phyloP scores from a whole-genome alignment of 1,284 basidiomycete species.

The Chiua sp. region DNA sequence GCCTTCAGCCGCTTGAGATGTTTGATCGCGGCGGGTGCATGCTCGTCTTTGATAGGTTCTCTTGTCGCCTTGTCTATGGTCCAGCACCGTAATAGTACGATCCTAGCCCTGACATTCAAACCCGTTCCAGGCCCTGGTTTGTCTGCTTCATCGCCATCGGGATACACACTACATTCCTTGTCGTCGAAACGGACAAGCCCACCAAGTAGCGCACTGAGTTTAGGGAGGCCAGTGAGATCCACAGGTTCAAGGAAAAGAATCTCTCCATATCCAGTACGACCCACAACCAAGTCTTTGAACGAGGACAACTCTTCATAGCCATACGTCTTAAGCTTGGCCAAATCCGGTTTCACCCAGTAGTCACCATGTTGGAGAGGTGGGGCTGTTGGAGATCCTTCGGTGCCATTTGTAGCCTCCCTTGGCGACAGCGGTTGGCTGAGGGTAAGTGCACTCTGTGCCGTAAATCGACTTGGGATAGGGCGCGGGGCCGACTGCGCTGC shows the following conservation, averaged over 20 bases:
- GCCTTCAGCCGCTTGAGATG: slow-evolving; percentile 86
- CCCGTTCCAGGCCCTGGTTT: slow-evolving; percentile 86
- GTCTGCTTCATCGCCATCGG: slow-evolving; percentile 81
- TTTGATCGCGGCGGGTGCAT: slow-evolving; percentile 73
- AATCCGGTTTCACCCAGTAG: slow-evolving; percentile 86
- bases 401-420: slow-evolving; percentile 30
- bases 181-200: slow-evolving; percentile 89
- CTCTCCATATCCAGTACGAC: slow-evolving; percentile 90
- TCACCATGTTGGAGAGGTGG: slow-evolving; percentile 74
- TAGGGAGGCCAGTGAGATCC: slow-evolving; percentile 87
- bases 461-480: slow-evolving; percentile 53
- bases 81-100: slow-evolving; percentile 88
- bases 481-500: slow-evolving; percentile 47
- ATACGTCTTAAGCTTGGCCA: slow-evolving; percentile 71
- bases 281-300: slow-evolving; percentile 82
- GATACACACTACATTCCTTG: slow-evolving; percentile 94
- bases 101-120: slow-evolving; percentile 86
- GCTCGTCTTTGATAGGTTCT: slow-evolving; percentile 87
- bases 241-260: slow-evolving; percentile 93
- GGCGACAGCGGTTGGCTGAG: slow-evolving; percentile 28
- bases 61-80: slow-evolving; percentile 91
- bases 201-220: slow-evolving; percentile 86
- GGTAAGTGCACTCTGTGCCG: slow-evolving; percentile 46
- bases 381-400: slow-evolving; percentile 41
- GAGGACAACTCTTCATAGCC: slow-evolving; percentile 76